Percentiles rank a stretch among this genome's conserved stretches.
phyloP scores from a whole-genome alignment of 495 filamentous ascomycete genomes.

The Aeminium ludgeri region DNA sequence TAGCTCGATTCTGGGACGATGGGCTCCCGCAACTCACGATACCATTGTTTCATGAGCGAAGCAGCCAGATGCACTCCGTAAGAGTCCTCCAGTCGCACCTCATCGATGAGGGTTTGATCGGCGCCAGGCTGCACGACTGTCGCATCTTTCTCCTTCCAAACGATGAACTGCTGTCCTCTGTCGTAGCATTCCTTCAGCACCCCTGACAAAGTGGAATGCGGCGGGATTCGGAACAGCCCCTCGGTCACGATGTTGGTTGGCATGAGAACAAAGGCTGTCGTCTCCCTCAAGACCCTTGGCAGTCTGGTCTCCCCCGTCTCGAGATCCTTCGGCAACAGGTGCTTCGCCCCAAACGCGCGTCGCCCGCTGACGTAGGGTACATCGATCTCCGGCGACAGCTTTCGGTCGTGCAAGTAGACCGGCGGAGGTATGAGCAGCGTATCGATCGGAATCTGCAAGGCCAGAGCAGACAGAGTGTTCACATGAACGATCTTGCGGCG shows the following conservation, averaged over 20 bases:
- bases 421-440: conserved; percentile 34
- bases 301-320: conserved; percentile 26
- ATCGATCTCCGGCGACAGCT: conserved; percentile 30
- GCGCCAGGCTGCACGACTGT: conserved; percentile 19
- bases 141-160: conserved; percentile 29
- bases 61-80: conserved; percentile 36
- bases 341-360: conserved; percentile 27
- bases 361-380: conserved; percentile 32
- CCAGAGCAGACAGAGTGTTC: conserved; percentile 31
- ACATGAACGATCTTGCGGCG: conserved; percentile 39
- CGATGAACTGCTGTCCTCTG: conserved; percentile 33
- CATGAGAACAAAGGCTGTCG: conserved; percentile 33
- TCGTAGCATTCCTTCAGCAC: conserved; percentile 37
- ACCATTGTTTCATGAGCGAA: conserved; percentile 38
- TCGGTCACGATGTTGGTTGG: conserved; percentile 29
- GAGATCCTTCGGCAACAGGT: conserved; percentile 27
- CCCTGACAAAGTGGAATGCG: conserved; percentile 30
- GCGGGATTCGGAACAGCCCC: conserved; percentile 36
- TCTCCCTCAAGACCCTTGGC: conserved; percentile 35
- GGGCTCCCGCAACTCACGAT: conserved; percentile 35
- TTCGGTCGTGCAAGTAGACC: conserved; percentile 36
- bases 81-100: conserved; percentile 30
- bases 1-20: conserved; percentile 33
- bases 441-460: conserved; percentile 33
- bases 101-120: conserved; percentile 19